These are phyloP conservation scores for Pseudogymnoascus sp. DNA, from an alignment of 2,329 filamentous ascomycete species.

Conservation along the genomic window DNA sequence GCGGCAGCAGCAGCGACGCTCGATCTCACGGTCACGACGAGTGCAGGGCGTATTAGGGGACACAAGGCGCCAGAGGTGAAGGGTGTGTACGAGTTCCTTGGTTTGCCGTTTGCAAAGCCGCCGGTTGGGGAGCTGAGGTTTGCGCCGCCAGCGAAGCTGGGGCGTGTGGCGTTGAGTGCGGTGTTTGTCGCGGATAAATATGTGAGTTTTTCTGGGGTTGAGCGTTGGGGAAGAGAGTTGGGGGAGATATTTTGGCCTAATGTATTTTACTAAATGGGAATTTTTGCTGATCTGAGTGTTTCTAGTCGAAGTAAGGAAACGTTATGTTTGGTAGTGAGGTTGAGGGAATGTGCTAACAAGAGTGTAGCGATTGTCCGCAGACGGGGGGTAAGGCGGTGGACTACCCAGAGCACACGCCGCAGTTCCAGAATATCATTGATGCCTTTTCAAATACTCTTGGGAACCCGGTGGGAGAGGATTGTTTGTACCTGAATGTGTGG, in stretches of 20 bases:
- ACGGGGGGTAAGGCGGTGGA: not conserved
- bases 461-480: conserved; percentile 13
- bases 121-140: conserved; percentile 1
- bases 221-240: not conserved
- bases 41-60: not conserved
- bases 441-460: not conserved
- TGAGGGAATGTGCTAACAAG: not conserved
- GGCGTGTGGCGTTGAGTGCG: not conserved
- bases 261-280: not conserved
- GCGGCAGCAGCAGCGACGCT: not conserved
- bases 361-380: not conserved
- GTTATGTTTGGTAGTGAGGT: not conserved
- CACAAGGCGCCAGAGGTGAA: not conserved
- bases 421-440: not conserved
- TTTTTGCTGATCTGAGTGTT: not conserved
- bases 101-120: conserved; percentile 9
- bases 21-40: not conserved
- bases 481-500: conserved; percentile 12
- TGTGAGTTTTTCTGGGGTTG: not conserved
- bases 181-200: not conserved
- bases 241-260: not conserved
- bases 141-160: not conserved
- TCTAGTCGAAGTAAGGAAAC: not conserved
- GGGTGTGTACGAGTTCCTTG: conserved; percentile 7
- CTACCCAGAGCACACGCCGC: conserved; percentile 5